A percentile compares a stretch with the other conserved stretches of the same genome.
Evolutionary conservation across 805 yeast species (phyloP).

Genomic region (Ogataea methylovora): DNA sequence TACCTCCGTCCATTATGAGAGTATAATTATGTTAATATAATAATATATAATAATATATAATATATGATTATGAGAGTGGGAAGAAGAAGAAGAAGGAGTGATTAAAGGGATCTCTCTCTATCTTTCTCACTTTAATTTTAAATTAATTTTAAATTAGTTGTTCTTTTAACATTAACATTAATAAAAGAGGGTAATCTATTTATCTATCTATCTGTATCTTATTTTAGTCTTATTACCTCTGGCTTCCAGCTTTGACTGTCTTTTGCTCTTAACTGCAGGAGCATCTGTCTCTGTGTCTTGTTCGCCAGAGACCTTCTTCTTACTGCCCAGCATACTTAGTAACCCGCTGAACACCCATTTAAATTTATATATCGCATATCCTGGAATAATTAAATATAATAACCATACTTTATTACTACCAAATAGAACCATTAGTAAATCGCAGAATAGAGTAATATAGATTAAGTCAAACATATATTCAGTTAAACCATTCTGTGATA

Average conservation of each 20-base stretch:
- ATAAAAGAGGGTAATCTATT: too few relatives aligned
- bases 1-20: slow-evolving; percentile 61
- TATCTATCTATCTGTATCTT: slow-evolving; percentile 1
- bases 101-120: too few relatives aligned
- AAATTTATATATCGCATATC: slow-evolving; percentile 40
- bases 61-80: too few relatives aligned
- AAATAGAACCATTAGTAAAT: slow-evolving; percentile 41
- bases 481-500: slow-evolving; percentile 54
- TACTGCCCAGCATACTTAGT: slow-evolving; percentile 13
- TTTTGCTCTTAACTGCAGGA: slow-evolving; percentile 24
- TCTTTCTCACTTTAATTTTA: too few relatives aligned
- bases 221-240: slow-evolving; percentile 18
- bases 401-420: slow-evolving; percentile 61
- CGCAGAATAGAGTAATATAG: slow-evolving; percentile 55
- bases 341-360: slow-evolving; percentile 28
- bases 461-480: slow-evolving; percentile 69
- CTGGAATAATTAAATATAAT: slow-evolving; percentile 43
- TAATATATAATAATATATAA: too few relatives aligned
- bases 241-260: slow-evolving; percentile 33
- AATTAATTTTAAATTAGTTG: too few relatives aligned
- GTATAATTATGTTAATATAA: too few relatives aligned
- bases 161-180: too few relatives aligned
- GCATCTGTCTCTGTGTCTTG: slow-evolving; percentile 5
- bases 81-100: too few relatives aligned
- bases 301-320: slow-evolving; percentile 11